Base-by-base conservation (phyloP, 345 rosid species). In the Gossypium thurberi region DNA sequence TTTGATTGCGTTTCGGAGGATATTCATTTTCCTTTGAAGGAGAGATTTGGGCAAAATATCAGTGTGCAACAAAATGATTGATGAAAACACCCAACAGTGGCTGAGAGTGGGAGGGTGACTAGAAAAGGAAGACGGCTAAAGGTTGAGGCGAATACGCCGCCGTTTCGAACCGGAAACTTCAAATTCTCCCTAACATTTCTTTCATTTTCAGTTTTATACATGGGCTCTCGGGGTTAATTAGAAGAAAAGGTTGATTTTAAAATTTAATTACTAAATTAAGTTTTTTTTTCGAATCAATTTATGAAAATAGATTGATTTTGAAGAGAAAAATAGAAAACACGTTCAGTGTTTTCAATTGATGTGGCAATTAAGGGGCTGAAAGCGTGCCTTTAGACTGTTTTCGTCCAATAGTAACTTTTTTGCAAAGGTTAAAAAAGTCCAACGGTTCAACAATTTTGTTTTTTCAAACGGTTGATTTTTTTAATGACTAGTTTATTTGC, bases 1-100 rank as follows among this genome's bases (percentile, higher is more conserved):
- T 74, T 74, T 78, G 77, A 83, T 51, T 9, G 82, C 76, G 61
- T 50, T 78, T 62, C 85, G 75, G 23, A 85, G 75, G 42, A 78
- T 78, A 79, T 73, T 83, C 91, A 85, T 85, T 61, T 74, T 76
- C 64, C 3, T 63, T 42, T 42, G 21, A 55, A 21, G 68, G 70
- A 44, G 52, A 37, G 48, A 42, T 64, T 17, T 17, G 3, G 18
- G 40, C 2, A 25, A 59, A 50, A 48, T 33, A 33, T 5, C 6
- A 33, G 40, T 33, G 26, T 50, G 71, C 3, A 26, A 21, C 56
- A 68, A 67, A 21, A 48, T 14, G 43, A 56, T 10, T 10, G 33
- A 23, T 58, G 62, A 50, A 25, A 42, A 43, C 21, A 65, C 26
- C 28, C 5, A 14, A 25, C 37, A 2, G 40, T 6, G 52, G 18